Percentiles rank a stretch among this genome's conserved stretches.
Conservation (phyloP, 2,329 filamentous ascomycete genomes). For the Chrysoporthe austroafricana region DNA sequence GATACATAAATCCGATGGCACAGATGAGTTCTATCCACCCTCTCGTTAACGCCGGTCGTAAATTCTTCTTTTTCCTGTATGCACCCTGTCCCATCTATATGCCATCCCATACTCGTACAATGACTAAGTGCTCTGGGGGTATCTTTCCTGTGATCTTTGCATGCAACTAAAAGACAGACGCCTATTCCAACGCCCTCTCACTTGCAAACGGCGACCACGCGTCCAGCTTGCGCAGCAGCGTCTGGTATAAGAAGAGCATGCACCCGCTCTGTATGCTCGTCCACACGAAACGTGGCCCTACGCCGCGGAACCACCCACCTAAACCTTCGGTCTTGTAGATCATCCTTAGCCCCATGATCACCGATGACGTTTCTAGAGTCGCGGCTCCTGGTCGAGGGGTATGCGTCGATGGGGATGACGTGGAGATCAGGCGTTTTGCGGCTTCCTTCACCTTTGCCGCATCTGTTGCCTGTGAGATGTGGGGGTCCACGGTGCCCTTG, state of each 20-base stretch:
- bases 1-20: not conserved
- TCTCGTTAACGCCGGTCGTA: constrained; percentile 24
- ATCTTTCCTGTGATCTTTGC: constrained; percentile 20
- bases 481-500: constrained; percentile 24
- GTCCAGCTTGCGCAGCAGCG: constrained; percentile 78
- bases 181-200: constrained; percentile 19
- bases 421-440: constrained; percentile 79
- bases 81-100: constrained; percentile 25
- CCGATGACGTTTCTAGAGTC: constrained; percentile 85
- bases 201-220: constrained; percentile 41
- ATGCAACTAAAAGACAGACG: not conserved
- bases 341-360: constrained; percentile 79
- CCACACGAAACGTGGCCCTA: constrained; percentile 92
- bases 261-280: constrained; percentile 96
- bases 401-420: constrained; percentile 84
- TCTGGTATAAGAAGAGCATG: constrained; percentile 96
- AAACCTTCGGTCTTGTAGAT: constrained; percentile 92
- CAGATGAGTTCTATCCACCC: constrained; percentile 22
- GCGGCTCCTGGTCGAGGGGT: constrained; percentile 78
- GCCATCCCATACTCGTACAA: constrained; percentile 28
- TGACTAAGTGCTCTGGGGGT: constrained; percentile 24
- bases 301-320: constrained; percentile 89
- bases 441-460: constrained; percentile 42
- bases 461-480: constrained; percentile 33
- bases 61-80: constrained; percentile 12